phyloP scores from a whole-genome alignment of 192 early-diverging fungal species.

The Spizellomyces sp. region DNA sequence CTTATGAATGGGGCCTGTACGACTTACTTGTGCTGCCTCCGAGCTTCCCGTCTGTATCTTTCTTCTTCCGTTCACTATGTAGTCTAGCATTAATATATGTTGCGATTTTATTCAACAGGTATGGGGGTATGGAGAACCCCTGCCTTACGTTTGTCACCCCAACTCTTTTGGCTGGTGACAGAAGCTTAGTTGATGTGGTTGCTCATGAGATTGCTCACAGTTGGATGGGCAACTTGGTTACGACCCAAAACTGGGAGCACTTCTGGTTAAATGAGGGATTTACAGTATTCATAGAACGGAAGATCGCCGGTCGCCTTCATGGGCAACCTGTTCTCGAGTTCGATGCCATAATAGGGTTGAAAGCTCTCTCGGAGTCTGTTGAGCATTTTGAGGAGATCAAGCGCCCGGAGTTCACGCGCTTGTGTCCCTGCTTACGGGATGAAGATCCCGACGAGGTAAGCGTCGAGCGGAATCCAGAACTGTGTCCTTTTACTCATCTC shows the following conservation, averaged over 20 bases:
- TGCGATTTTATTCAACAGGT: constrained; percentile 10
- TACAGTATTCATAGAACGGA: constrained; percentile 92
- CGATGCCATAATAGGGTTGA: constrained; percentile 80
- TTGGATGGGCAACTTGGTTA: constrained; percentile 67
- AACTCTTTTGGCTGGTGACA: constrained; percentile 92
- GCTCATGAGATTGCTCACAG: constrained; percentile 94
- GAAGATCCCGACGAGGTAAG: constrained; percentile 80
- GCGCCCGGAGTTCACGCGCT: constrained; percentile 46
- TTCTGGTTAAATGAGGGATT: constrained; percentile 91
- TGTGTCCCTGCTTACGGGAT: constrained; percentile 73
- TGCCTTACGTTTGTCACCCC: constrained; percentile 98
- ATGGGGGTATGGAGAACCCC: constrained; percentile 95
- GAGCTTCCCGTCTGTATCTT: constrained; percentile 13
- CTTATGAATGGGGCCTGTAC: constrained; percentile 96
- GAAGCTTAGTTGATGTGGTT: constrained; percentile 90
- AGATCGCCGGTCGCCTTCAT: constrained; percentile 73
- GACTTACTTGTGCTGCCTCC: constrained; percentile 70
- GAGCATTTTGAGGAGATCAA: constrained; percentile 45
- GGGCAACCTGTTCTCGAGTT: constrained; percentile 82
- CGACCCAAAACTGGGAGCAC: constrained; percentile 40
- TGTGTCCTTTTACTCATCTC: too few relatives aligned
- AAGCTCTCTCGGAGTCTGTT: constrained; percentile 66
- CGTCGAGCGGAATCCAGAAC: too few relatives aligned
- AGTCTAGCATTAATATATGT: constrained; percentile 8
- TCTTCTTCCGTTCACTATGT: constrained; percentile 12